Conservation (phyloP, 1,284 basidiomycete genomes). For the Ceratobasidium sp. region DNA sequence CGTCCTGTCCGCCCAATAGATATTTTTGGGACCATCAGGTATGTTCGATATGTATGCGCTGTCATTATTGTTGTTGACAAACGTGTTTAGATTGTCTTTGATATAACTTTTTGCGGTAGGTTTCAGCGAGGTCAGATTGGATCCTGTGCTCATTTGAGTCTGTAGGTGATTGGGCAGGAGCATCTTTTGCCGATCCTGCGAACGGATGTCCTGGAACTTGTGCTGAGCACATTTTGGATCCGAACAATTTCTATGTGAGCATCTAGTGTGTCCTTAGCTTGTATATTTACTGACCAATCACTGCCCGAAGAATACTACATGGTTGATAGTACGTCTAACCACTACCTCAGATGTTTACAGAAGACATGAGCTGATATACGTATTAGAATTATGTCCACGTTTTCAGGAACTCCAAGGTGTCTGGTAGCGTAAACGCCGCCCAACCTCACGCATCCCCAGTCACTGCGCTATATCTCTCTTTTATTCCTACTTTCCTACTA, state of each 20-base stretch:
- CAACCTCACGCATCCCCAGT: slow-evolving; percentile 11
- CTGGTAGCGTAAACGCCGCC: slow-evolving; percentile 20
- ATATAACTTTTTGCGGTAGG: slow-evolving; percentile 80
- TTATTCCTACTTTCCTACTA: slow-evolving; percentile 2
- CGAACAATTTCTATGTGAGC: slow-evolving; percentile 61
- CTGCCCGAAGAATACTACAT: slow-evolving; percentile 28
- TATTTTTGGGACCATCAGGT: slow-evolving; percentile 69
- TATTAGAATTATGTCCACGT: slow-evolving; percentile 36
- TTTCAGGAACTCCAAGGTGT: slow-evolving; percentile 35
- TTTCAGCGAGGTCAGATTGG: background rate
- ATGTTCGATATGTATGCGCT: slow-evolving; percentile 5
- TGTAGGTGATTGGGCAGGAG: slow-evolving; percentile 78
- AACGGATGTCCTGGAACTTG: slow-evolving; percentile 81
- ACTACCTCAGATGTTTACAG: background rate
- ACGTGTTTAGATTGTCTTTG: slow-evolving; percentile 49
- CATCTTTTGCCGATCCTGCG: slow-evolving; percentile 67
- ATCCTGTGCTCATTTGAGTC: background rate
- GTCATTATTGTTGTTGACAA: slow-evolving; percentile 39
- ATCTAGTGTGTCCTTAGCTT: background rate
- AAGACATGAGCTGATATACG: background rate
- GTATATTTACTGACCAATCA: background rate
- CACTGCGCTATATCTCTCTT: background rate
- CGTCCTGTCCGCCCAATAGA: slow-evolving; percentile 65
- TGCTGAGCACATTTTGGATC: slow-evolving; percentile 68
- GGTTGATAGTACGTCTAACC: slow-evolving; percentile 32